Evolutionary conservation across 768 basidiomycete species (phyloP).

Genomic region (Leccinum sublutescens): DNA sequence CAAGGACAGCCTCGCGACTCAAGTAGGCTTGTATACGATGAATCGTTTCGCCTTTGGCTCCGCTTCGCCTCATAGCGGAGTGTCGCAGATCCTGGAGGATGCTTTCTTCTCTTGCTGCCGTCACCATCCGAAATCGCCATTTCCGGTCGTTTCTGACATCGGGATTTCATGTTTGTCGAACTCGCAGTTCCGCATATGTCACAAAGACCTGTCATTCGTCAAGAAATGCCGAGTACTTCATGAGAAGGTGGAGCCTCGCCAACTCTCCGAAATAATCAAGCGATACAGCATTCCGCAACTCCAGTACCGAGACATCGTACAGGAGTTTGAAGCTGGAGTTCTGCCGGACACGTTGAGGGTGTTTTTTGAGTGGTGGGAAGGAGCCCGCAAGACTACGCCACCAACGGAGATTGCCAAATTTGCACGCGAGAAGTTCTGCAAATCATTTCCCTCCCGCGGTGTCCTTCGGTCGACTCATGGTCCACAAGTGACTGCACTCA

Average conservation of each 20-base stretch:
- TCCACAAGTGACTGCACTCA: slow-evolving; percentile 38
- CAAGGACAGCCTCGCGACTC: background rate
- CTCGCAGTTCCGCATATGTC: slow-evolving; percentile 5
- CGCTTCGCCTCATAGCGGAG: slow-evolving; percentile 28
- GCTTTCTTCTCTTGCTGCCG: slow-evolving; percentile 15
- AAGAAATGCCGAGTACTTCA: slow-evolving; percentile 7
- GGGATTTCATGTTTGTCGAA: slow-evolving; percentile 6
- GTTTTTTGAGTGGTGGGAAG: slow-evolving; percentile 16
- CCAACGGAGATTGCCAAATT: background rate
- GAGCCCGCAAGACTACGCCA: background rate
- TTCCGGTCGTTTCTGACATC: slow-evolving; percentile 14
- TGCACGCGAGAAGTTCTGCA: slow-evolving; percentile 7
- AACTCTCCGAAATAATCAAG: slow-evolving; percentile 5
- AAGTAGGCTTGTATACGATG: slow-evolving; percentile 62
- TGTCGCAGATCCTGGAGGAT: slow-evolving; percentile 13
- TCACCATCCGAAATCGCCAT: background rate
- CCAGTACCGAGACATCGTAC: slow-evolving; percentile 6
- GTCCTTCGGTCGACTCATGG: slow-evolving; percentile 1
- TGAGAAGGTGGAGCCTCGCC: background rate
- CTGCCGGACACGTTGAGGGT: slow-evolving; percentile 4
- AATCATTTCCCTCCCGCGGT: slow-evolving; percentile 48
- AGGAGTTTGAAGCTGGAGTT: slow-evolving; percentile 12
- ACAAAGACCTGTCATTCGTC: slow-evolving; percentile 7
- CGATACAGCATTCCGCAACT: slow-evolving; percentile 8
- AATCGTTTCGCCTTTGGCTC: slow-evolving; percentile 73